Base-by-base conservation (phyloP, 2,329 filamentous ascomycete species). In the Botrytis fragariae region DNA sequence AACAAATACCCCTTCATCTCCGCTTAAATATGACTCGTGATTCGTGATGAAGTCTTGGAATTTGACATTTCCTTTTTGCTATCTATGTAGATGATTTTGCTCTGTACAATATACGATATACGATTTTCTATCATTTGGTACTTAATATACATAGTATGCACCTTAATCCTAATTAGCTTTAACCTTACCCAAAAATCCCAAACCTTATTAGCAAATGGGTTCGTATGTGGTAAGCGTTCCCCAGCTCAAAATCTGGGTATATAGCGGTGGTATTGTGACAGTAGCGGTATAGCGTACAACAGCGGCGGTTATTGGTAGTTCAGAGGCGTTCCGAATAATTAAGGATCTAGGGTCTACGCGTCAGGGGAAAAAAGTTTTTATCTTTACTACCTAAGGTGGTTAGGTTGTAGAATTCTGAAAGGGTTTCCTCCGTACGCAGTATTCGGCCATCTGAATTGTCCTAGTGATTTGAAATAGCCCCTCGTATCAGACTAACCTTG, bases 241-340 rank as follows among this genome's bases (percentile, higher is more conserved):
- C 37, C 35, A 61, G 60, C 60, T 39, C 60, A 18, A 18, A 9
- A 62, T 62, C 60, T 62, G 60, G 60, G 60, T 62, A 62, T 62
- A 62, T 62, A 18, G 60, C 60, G 60, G 60, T 39, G 35, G 32
- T 18, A 29, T 54, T 29, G n/a, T 54, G n/a, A 35, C 60, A 62
- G 35, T 16, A 37, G 35, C 22, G 32, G 59, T 61, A 39, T 39
- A 61, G 59, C 35, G 22, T n/a, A 39, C 22, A n/a, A n/a, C 14
- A n/a, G 18, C 22, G 60, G 60, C 60, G 60, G 60, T 62, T 62
- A 62, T 32, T 57, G 51, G 60, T n/a, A 62, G 14, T 25, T 62
- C 14, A 39, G 37, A 37, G 12, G 12, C 35, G 60, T 62, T 25
- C 32, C 60, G 25, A n/a, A 16, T 4, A 25, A 39, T 62, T n/a